phyloP scores from a whole-genome alignment of 495 filamentous ascomycete genomes.

The Penicillium robsamsonii region DNA sequence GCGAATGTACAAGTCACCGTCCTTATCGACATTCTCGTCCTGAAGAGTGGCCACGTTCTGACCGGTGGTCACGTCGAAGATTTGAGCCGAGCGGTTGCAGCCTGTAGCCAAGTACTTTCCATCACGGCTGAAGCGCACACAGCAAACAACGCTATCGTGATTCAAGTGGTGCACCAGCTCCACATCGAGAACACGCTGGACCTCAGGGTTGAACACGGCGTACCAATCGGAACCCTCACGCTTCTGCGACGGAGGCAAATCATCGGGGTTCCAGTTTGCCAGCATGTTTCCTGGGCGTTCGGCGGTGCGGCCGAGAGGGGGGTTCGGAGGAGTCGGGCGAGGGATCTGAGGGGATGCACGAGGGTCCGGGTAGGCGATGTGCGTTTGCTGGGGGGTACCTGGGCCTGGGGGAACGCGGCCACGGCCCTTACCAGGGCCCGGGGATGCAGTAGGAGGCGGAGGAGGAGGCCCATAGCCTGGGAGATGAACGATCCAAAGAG shows the following conservation, averaged over 20 bases:
- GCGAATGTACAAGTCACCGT: conserved; percentile 83
- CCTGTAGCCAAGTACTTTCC: conserved; percentile 87
- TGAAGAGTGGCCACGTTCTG: conserved; percentile 76
- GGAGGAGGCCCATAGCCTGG: conserved; percentile 64
- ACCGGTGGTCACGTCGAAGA: conserved; percentile 79
- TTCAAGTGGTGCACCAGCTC: conserved; percentile 82
- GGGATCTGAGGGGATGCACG: conserved; percentile 81
- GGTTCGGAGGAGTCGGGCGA: conserved; percentile 72
- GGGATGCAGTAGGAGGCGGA: conserved; percentile 82
- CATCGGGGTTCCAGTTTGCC: conserved; percentile 82
- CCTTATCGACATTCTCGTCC: conserved; percentile 79
- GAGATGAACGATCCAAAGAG: conserved; percentile 6
- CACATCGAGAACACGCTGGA: conserved; percentile 80
- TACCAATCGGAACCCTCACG: conserved; percentile 84
- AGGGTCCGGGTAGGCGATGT: conserved; percentile 78
- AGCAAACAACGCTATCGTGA: conserved; percentile 89
- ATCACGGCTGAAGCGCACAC: conserved; percentile 84
- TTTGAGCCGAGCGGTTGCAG: conserved; percentile 85
- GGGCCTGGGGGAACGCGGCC: conserved; percentile 63
- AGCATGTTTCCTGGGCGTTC: conserved; percentile 72
- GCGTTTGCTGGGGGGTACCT: conserved; percentile 86
- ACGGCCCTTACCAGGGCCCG: conserved; percentile 71
- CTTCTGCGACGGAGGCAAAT: conserved; percentile 77
- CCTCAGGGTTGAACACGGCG: conserved; percentile 82
- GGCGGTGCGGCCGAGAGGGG: conserved; percentile 38